Percentiles rank a stretch among this genome's conserved stretches.
These are phyloP conservation scores for Salvia splendens DNA, from an alignment of 257 asterid genomes.

Conservation along the genomic window DNA sequence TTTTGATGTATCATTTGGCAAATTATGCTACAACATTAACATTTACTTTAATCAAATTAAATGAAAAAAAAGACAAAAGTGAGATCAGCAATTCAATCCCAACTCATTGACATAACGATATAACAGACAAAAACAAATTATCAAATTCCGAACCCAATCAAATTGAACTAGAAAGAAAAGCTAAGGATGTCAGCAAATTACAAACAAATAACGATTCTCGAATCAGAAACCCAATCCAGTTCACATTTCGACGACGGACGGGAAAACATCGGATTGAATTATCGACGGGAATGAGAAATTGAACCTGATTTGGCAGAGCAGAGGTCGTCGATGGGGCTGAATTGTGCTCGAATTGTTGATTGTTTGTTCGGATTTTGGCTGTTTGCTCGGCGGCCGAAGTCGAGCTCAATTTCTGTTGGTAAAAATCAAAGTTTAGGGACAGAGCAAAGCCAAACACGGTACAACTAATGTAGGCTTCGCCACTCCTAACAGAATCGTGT, in stretches of 20 bases:
- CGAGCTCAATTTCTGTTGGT: constrained; percentile 25
- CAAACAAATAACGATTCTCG: constrained; percentile 9
- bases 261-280: constrained; percentile 32
- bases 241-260: constrained; percentile 30
- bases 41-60: not conserved
- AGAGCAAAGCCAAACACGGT: constrained; percentile 41
- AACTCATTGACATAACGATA: constrained; percentile 10
- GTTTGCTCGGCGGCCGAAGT: constrained; percentile 39
- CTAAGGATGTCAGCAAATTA: constrained; percentile 2
- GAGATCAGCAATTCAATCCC: constrained; percentile 32
- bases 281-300: constrained; percentile 31
- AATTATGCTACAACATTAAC: not conserved
- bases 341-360: constrained; percentile 10
- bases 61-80: not conserved
- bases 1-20: constrained; percentile 11
- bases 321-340: constrained; percentile 29
- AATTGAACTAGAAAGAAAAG: constrained; percentile 29
- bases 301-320: constrained; percentile 49
- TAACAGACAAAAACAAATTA: not conserved
- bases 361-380: constrained; percentile 28
- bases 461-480: constrained; percentile 22
- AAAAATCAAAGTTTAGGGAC: constrained; percentile 29
- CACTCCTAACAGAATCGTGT: constrained; percentile 20
- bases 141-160: constrained; percentile 23
- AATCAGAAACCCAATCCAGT: constrained; percentile 41